phyloP scores from a whole-genome alignment of 495 filamentous ascomycete genomes.

The Daldinia grandis region DNA sequence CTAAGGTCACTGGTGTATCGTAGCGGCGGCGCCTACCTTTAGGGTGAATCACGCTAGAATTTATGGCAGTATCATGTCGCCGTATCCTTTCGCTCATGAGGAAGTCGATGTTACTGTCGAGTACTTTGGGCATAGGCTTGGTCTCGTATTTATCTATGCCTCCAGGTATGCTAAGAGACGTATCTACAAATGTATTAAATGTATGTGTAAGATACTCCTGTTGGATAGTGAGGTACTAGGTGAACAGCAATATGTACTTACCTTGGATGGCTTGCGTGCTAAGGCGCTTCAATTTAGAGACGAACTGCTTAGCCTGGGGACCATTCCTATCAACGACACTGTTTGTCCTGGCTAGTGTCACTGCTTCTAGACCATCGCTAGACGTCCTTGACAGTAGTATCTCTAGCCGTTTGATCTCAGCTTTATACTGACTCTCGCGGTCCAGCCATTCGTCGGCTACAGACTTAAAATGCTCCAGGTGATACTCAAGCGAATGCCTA shows the following conservation, averaged over 20 bases:
- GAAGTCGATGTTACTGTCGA: slow-evolving; percentile 40
- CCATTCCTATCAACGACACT: slow-evolving; percentile 52
- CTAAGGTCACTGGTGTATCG: neutral
- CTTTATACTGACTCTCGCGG: slow-evolving; percentile 52
- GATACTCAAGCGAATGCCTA: slow-evolving; percentile 46
- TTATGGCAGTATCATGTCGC: slow-evolving; percentile 11
- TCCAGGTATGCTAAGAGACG: neutral
- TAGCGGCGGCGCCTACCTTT: slow-evolving; percentile 7
- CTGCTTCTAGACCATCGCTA: slow-evolving; percentile 56
- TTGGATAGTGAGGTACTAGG: neutral
- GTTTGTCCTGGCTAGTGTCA: slow-evolving; percentile 54
- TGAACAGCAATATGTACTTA: neutral
- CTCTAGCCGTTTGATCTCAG: slow-evolving; percentile 60
- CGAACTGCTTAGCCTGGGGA: slow-evolving; percentile 42
- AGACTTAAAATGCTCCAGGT: slow-evolving; percentile 51
- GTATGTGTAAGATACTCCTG: slow-evolving; percentile 1
- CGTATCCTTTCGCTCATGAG: slow-evolving; percentile 41
- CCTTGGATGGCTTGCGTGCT: slow-evolving; percentile 25
- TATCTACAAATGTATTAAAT: slow-evolving; percentile 3
- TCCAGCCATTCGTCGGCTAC: slow-evolving; percentile 54
- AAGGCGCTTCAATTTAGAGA: slow-evolving; percentile 45
- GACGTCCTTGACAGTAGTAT: slow-evolving; percentile 55
- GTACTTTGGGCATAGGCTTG: slow-evolving; percentile 17
- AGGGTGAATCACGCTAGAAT: neutral
- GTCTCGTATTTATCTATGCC: neutral